phyloP scores from a whole-genome alignment of 208 protist genomes.

The Acanthamoeba polyphaga region DNA sequence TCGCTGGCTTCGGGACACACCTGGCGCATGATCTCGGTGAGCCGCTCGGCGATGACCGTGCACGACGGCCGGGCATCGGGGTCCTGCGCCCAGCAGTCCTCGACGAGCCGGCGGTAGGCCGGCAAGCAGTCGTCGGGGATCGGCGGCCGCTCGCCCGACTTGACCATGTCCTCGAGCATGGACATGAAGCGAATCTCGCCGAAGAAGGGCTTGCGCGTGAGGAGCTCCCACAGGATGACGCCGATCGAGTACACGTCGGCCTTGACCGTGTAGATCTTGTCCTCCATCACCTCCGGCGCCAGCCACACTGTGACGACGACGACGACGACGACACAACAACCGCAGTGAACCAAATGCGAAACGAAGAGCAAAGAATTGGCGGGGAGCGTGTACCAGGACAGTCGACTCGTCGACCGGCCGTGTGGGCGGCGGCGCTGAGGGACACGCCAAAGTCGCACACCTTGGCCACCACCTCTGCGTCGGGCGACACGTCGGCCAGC shows the following conservation, averaged over 20 bases:
- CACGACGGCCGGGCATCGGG: neutral
- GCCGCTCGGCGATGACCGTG: neutral
- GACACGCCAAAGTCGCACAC: conserved; percentile 72
- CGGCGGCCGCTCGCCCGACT: neutral
- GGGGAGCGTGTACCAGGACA: conserved; percentile 44
- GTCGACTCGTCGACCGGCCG: conserved; percentile 28
- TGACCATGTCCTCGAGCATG: neutral
- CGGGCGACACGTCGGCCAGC: neutral
- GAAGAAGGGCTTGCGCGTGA: neutral
- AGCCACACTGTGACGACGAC: conserved; percentile 34
- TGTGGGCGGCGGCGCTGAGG: neutral
- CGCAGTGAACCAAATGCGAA: no score
- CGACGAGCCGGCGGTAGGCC: neutral
- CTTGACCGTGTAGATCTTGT: conserved; percentile 50
- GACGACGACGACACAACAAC: no score
- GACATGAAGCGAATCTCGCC: conserved; percentile 35
- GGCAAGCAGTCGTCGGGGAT: neutral
- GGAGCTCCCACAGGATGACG: no score
- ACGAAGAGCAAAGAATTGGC: no score
- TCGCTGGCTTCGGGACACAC: neutral
- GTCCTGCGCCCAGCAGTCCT: conserved; percentile 22
- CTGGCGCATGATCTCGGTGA: neutral
- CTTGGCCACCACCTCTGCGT: conserved; percentile 60
- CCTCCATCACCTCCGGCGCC: conserved; percentile 48
- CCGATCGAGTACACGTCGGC: conserved; percentile 55